A percentile compares a stretch with the other conserved stretches of the same genome.
phyloP scores from a whole-genome alignment of 139 green algal genomes.

The Chlorella sp. region DNA sequence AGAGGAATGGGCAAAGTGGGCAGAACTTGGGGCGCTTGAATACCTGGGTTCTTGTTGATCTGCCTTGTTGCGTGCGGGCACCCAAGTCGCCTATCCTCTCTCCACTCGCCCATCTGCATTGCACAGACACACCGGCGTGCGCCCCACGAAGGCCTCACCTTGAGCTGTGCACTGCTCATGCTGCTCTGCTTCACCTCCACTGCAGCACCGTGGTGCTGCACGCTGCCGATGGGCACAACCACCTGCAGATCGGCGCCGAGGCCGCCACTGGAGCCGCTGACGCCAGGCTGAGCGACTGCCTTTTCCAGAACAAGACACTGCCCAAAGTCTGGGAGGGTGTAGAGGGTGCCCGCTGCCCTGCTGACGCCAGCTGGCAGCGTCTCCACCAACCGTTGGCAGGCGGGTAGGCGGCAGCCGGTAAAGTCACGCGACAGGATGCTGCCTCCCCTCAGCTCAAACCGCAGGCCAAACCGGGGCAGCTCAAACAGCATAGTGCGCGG shows the following conservation, averaged over 20 bases:
- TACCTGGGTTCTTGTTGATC: too few species aligned
- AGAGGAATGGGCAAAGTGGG: too few species aligned
- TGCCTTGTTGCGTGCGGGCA: too few species aligned
- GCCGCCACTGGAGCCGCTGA: too few species aligned
- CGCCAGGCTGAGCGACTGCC: background rate
- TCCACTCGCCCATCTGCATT: too few species aligned
- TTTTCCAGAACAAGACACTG: constrained; percentile 61
- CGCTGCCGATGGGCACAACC: background rate
- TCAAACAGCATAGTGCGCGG: constrained; percentile 42
- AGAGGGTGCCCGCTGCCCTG: background rate
- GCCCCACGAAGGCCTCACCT: too few species aligned
- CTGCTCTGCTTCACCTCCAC: constrained; percentile 7
- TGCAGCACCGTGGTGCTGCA: background rate
- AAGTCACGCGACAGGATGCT: constrained; percentile 22
- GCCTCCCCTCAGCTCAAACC: constrained; percentile 52
- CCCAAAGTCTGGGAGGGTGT: constrained; percentile 63
- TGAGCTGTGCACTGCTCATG: background rate
- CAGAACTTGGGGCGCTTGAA: too few species aligned
- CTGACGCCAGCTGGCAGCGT: background rate
- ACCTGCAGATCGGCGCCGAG: background rate
- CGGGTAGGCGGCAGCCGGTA: constrained; percentile 39
- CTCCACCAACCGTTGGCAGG: constrained; percentile 22
- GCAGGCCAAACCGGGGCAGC: constrained; percentile 58
- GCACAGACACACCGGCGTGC: too few species aligned
- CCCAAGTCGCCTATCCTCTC: too few species aligned